Evolutionary conservation across 1,139 yeast genomes (phyloP), one percentile per base, ranked within the genome.

Genomic region (Hansenula sp.): DNA sequence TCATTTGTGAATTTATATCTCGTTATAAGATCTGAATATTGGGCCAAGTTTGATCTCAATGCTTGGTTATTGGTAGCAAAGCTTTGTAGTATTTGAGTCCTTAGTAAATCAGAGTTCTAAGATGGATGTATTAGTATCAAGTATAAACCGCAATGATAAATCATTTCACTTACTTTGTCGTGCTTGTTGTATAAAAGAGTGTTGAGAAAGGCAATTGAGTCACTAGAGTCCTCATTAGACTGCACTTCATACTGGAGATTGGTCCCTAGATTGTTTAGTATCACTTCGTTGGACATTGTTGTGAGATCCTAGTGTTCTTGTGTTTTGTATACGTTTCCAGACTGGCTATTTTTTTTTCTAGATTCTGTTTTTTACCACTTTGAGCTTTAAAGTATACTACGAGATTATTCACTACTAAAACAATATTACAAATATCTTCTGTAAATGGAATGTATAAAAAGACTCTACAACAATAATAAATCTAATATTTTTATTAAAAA

Each of bases 21-120:
- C 12, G 42, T 44, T 21, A 51, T 50, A 9, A 40, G 25, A 30
- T 50, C 17, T 11, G 34, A 22, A 16, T 31, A 35, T 8, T 27
- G 10, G 4, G 20, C 7, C 2, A 35, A 16, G 13, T 5, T 4
- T 18, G 17, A 20, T 17, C 17, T 30, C 13, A 14, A 18, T 7
- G 21, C 9, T 3, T n/a, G 9, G 12, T 32, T 22, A 13, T 26
- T 30, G 17, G 24, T 26, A 8, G 36, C 13, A 19, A 20, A 21
- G 29, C 26, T 26, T 13, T 17, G 32, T 12, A 35, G 6, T 4
- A 29, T 16, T 12, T 39, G 28, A 9, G 4, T 16, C 24, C 42
- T 31, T 14, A 39, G 20, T 11, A 35, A 7, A 14, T 39, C 42
- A 17, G 36, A 31, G 29, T 39, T 39, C 42, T 39, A 13, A 9